phyloP scores from a whole-genome alignment of 495 filamentous ascomycete species.

The Aspergillus funiculosus region DNA sequence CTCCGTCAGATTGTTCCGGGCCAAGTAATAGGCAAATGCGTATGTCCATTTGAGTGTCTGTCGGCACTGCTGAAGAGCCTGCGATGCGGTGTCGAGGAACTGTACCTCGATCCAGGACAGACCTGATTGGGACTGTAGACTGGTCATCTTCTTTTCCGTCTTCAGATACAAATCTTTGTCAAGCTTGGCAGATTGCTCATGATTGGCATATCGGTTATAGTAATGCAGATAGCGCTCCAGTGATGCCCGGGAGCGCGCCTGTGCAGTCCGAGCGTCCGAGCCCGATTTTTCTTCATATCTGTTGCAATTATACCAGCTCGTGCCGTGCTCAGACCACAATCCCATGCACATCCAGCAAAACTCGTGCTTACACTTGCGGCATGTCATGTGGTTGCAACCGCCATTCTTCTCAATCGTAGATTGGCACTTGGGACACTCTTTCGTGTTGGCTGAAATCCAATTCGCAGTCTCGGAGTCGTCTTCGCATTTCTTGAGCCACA shows the following conservation, averaged over 20 bases:
- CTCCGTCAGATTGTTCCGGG: slow-evolving; percentile 88
- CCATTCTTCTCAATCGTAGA: slow-evolving; percentile 99
- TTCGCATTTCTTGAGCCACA: slow-evolving; percentile 96
- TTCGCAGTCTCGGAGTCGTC: slow-evolving; percentile 98
- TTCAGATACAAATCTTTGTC: slow-evolving; percentile 94
- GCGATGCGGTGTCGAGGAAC: slow-evolving; percentile 86
- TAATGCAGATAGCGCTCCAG: slow-evolving; percentile 95
- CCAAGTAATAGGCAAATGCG: slow-evolving; percentile 94
- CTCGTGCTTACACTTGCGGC: slow-evolving; percentile 95
- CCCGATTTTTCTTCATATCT: slow-evolving; percentile 94
- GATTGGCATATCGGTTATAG: slow-evolving; percentile 97
- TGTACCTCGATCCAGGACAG: slow-evolving; percentile 99
- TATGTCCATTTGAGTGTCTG: slow-evolving; percentile 99
- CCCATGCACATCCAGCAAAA: slow-evolving; percentile 99
- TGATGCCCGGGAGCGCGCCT: slow-evolving; percentile 82
- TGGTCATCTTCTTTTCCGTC: slow-evolving; percentile 98
- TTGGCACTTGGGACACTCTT: slow-evolving; percentile 91
- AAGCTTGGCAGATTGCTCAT: slow-evolving; percentile 94
- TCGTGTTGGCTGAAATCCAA: slow-evolving; percentile 98
- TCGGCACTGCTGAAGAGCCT: slow-evolving; percentile 89
- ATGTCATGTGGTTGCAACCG: slow-evolving; percentile 99
- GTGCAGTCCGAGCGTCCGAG: slow-evolving; percentile 78
- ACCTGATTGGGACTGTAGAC: slow-evolving; percentile 82
- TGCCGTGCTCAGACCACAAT: slow-evolving; percentile 95
- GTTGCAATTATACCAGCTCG: slow-evolving; percentile 99